Evolutionary conservation across 139 green algal genomes (phyloP).

Genomic region (Chlorella sorokiniana): DNA sequence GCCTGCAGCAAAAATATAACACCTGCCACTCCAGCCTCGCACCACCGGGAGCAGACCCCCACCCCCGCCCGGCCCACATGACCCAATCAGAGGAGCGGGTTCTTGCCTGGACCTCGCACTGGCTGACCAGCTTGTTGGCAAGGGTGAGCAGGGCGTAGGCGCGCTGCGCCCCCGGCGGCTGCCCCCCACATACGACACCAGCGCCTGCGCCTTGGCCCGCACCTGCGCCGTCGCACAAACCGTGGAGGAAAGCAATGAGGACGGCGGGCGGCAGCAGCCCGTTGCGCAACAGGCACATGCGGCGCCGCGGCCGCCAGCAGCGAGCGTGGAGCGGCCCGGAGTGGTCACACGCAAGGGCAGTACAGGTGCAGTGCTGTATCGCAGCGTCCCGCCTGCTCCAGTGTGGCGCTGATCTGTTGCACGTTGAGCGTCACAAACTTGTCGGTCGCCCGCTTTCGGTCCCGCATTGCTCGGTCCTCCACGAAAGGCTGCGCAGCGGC

Average conservation of each 20-base stretch:
- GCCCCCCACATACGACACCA: constrained; percentile 51
- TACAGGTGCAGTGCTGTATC: too few species aligned
- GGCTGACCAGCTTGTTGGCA: constrained; percentile 58
- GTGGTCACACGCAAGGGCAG: too few species aligned
- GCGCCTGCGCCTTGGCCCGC: constrained; percentile 50
- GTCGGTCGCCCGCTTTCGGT: constrained; percentile 64
- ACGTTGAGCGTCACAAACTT: constrained; percentile 78
- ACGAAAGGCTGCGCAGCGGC: constrained; percentile 35
- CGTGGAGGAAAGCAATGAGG: neutral
- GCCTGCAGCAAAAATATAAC: too few species aligned
- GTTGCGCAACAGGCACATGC: too few species aligned
- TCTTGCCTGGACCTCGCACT: constrained; percentile 69
- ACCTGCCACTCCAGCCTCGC: too few species aligned
- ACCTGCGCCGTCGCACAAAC: constrained; percentile 40
- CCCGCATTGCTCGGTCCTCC: constrained; percentile 50
- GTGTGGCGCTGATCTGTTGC: constrained; percentile 76
- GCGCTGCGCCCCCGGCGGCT: constrained; percentile 42
- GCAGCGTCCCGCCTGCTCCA: constrained; percentile 65
- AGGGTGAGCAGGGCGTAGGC: constrained; percentile 64
- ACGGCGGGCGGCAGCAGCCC: too few species aligned
- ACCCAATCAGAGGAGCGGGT: too few species aligned
- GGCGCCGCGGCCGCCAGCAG: too few species aligned
- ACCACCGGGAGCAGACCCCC: too few species aligned
- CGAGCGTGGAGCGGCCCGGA: too few species aligned
- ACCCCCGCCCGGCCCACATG: constrained; percentile 20